Evolutionary conservation across 208 protist species (phyloP).

Genomic region (Crithidia fasciculata): DNA sequence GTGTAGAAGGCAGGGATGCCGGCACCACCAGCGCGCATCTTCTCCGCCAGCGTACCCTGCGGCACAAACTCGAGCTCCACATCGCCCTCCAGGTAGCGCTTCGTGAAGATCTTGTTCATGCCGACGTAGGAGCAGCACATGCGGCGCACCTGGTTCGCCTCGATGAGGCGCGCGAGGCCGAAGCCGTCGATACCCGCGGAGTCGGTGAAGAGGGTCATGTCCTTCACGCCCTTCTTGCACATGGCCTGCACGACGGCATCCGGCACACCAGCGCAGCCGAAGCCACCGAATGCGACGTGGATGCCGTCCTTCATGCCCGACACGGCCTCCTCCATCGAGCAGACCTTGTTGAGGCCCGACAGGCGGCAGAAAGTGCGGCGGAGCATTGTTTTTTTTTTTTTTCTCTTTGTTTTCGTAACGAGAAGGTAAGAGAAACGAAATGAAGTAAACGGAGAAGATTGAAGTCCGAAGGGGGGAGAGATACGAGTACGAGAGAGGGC

Average conservation of each 20-base stretch:
- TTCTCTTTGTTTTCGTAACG: background rate
- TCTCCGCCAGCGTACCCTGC: conserved; percentile 96
- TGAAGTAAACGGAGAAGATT: background rate
- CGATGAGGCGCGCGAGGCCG: conserved; percentile 95
- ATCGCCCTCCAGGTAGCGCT: conserved; percentile 95
- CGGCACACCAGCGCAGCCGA: conserved; percentile 96
- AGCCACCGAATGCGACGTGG: conserved; percentile 93
- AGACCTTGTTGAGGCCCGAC: conserved; percentile 74
- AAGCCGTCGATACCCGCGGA: conserved; percentile 96
- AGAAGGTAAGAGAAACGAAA: background rate
- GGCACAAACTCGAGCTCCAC: conserved; percentile 97
- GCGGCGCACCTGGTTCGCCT: conserved; percentile 87
- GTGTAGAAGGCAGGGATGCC: conserved; percentile 98
- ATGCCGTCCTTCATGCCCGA: conserved; percentile 71
- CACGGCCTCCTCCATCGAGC: conserved; percentile 74
- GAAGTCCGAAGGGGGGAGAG: no score
- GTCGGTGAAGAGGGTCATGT: conserved; percentile 95
- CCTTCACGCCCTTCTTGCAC: conserved; percentile 80
- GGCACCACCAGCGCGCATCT: conserved; percentile 94
- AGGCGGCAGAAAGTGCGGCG: conserved; percentile 57
- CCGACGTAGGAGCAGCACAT: conserved; percentile 96
- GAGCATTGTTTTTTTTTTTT: no score
- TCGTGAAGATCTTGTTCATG: conserved; percentile 95
- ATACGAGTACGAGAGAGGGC: background rate
- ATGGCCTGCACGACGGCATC: conserved; percentile 93